Conservation (phyloP, 176 grass and related monocot species). For the Puya raimondii region DNA sequence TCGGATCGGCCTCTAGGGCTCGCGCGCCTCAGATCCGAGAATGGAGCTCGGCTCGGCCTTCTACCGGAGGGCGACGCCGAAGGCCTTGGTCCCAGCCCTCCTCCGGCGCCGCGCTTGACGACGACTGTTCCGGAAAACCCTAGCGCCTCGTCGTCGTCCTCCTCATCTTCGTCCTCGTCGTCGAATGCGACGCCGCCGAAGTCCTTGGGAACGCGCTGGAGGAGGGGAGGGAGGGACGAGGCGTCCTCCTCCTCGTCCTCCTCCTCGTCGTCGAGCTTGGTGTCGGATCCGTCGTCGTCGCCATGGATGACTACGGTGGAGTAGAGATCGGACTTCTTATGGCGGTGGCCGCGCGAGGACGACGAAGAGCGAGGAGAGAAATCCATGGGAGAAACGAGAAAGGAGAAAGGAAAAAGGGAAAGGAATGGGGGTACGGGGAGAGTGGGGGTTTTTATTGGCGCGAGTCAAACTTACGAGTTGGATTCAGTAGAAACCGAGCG, state of each 20-base stretch:
- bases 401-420: no score
- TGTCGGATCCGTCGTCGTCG: slow-evolving; percentile 24
- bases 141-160: slow-evolving; percentile 27
- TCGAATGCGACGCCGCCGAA: slow-evolving; percentile 85
- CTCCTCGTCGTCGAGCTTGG: slow-evolving; percentile 17
- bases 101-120: slow-evolving; percentile 42
- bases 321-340: slow-evolving; percentile 56
- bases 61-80: slow-evolving; percentile 10
- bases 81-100: slow-evolving; percentile 17
- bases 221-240: slow-evolving; percentile 88
- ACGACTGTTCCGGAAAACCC: slow-evolving; percentile 50
- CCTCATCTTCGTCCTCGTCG: slow-evolving; percentile 54
- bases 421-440: slow-evolving; percentile 2
- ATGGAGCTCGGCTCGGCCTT: slow-evolving; percentile 39
- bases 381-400: slow-evolving; percentile 35
- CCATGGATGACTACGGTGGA: slow-evolving; percentile 79
- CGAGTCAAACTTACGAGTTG: not conserved
- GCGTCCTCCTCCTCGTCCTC: slow-evolving; percentile 56
- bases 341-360: slow-evolving; percentile 28
- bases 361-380: slow-evolving; percentile 63
- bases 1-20: slow-evolving; percentile 30
- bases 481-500: not conserved
- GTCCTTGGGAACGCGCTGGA: slow-evolving; percentile 98
- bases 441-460: not conserved
- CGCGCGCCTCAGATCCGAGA: slow-evolving; percentile 57